Conservation (phyloP, 768 basidiomycete genomes). For the button mushroom (Agaricus bisporus) region DNA sequence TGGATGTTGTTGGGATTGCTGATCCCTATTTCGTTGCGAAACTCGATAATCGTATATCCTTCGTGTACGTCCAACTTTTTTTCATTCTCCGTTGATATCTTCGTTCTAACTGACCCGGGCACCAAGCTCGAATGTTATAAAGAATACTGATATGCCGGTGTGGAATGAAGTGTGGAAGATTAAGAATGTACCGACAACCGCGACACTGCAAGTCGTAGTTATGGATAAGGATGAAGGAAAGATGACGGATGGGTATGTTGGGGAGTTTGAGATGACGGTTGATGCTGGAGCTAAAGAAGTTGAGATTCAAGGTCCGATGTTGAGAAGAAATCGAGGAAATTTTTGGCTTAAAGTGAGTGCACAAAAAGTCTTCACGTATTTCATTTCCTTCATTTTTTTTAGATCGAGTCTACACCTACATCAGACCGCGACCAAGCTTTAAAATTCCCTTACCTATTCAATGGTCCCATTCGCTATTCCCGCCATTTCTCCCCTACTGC, state of each 20-base stretch:
- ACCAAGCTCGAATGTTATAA: constrained; percentile 62
- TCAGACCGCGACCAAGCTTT: constrained; percentile 25
- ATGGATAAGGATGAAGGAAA: constrained; percentile 61
- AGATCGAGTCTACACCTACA: constrained; percentile 52
- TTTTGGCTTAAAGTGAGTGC: constrained; percentile 73
- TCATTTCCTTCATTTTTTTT: too few species aligned
- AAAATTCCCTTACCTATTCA: constrained; percentile 55
- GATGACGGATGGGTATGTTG: constrained; percentile 57
- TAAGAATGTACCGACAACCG: constrained; percentile 63
- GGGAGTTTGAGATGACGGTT: constrained; percentile 51
- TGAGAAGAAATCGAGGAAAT: constrained; percentile 46
- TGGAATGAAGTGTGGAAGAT: constrained; percentile 76
- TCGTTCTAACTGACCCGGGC: too few species aligned
- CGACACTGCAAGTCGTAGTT: constrained; percentile 50
- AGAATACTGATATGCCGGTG: constrained; percentile 50
- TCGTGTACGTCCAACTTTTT: too few species aligned
- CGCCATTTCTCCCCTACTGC: constrained; percentile 67
- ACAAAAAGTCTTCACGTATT: too few species aligned
- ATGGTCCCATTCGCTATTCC: constrained; percentile 69
- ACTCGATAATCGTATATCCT: constrained; percentile 54
- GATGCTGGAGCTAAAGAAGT: constrained; percentile 54
- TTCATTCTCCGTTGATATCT: too few species aligned
- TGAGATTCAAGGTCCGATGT: constrained; percentile 48
- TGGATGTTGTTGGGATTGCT: constrained; percentile 57
- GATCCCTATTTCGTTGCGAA: constrained; percentile 73